These are phyloP conservation scores for Penicillium lividum DNA, from an alignment of 495 filamentous ascomycete genomes.

Conservation along the genomic window DNA sequence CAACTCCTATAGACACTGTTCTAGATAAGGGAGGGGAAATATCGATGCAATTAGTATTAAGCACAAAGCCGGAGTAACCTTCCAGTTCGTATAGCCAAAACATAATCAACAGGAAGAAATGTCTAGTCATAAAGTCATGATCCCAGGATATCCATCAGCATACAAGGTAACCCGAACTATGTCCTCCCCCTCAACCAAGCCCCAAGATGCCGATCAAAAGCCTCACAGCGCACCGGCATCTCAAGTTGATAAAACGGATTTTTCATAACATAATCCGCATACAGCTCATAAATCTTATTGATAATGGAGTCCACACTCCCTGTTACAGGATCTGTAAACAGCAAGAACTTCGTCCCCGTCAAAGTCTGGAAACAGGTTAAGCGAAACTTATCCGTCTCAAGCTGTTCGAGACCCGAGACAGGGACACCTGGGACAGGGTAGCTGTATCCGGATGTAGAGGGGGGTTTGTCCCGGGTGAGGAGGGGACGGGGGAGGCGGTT, in stretches of 20 bases:
- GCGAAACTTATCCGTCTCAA: constrained; percentile 89
- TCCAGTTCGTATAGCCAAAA: constrained; percentile 13
- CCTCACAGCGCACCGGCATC: constrained; percentile 95
- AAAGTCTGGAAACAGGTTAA: constrained; percentile 93
- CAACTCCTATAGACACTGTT: constrained; percentile 16
- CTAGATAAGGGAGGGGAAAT: constrained; percentile 17
- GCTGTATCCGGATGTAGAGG: constrained; percentile 29
- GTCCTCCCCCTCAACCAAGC: constrained; percentile 45
- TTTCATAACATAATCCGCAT: constrained; percentile 98
- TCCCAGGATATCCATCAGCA: constrained; percentile 7
- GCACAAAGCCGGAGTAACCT: constrained; percentile 14
- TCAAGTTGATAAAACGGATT: constrained; percentile 98
- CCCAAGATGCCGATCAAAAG: constrained; percentile 82
- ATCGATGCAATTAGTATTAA: constrained; percentile 29
- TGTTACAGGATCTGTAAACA: constrained; percentile 92
- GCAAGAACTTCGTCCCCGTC: constrained; percentile 91
- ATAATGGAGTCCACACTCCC: constrained; percentile 81
- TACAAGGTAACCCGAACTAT: constrained; percentile 12
- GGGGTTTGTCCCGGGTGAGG: constrained; percentile 27
- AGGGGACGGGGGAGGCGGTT: constrained; percentile 32
- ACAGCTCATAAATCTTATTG: constrained; percentile 86
- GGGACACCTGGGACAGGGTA: constrained; percentile 52
- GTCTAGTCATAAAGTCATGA: constrained; percentile 34
- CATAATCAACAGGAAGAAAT: constrained; percentile 8
- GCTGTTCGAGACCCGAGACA: constrained; percentile 75